Conservation (phyloP, 2,329 filamentous ascomycete genomes). For the Lasiodiplodia theobromae region DNA sequence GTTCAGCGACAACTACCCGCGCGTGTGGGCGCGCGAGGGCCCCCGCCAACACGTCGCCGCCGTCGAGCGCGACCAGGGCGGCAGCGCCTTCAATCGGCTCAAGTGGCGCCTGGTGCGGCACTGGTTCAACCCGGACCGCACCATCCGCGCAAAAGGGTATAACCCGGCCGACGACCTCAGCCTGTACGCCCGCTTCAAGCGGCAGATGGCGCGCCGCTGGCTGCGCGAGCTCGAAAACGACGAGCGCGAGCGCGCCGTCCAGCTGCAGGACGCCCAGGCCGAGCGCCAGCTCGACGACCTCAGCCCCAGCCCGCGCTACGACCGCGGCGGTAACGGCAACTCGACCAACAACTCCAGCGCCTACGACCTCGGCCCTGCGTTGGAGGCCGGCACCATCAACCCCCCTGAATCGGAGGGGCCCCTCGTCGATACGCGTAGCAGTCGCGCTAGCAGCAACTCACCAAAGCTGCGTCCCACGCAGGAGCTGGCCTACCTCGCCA, state of each 20-base stretch:
- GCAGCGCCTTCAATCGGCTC: slow-evolving; percentile 46
- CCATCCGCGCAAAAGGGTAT: slow-evolving; percentile 44
- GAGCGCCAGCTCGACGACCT: neutral
- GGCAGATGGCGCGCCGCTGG: slow-evolving; percentile 51
- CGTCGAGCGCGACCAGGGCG: slow-evolving; percentile 43
- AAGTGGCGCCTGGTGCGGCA: slow-evolving; percentile 58
- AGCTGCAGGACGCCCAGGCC: neutral
- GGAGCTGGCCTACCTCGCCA: slow-evolving; percentile 8
- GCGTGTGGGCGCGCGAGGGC: slow-evolving; percentile 57
- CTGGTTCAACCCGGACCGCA: slow-evolving; percentile 55
- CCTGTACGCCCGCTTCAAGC: slow-evolving; percentile 47
- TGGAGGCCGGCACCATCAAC: neutral
- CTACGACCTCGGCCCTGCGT: neutral
- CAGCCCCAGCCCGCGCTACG: too few species aligned
- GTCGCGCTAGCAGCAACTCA: neutral
- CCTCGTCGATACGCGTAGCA: neutral
- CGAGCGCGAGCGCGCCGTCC: neutral
- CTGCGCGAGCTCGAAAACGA: slow-evolving; percentile 36
- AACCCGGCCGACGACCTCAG: slow-evolving; percentile 50
- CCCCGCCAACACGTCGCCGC: slow-evolving; percentile 50
- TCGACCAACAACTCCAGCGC: neutral
- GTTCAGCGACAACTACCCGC: slow-evolving; percentile 53
- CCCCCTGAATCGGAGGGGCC: neutral
- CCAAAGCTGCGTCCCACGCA: neutral
- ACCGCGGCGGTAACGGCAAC: neutral